These are phyloP conservation scores for Curvularia spicifera DNA, from an alignment of 2,329 filamentous ascomycete genomes.

Conservation along the genomic window DNA sequence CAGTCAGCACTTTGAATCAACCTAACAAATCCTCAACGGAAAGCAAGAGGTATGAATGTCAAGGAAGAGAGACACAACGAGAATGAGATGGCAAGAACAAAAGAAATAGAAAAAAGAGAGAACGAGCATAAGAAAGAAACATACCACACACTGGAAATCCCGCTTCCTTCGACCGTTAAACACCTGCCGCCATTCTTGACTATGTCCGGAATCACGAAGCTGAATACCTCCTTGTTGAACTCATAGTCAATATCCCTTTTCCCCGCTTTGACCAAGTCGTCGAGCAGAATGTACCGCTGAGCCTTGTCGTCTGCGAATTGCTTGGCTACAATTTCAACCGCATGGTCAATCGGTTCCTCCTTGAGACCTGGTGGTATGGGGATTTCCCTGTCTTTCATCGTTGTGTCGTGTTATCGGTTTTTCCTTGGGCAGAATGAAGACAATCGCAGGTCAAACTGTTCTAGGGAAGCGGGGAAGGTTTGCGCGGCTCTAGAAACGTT, in stretches of 20 bases:
- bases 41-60: neutral
- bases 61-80: neutral
- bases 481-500: too few relatives aligned
- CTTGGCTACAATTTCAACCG: slow-evolving; percentile 11
- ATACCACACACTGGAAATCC: slow-evolving; percentile 16
- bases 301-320: slow-evolving; percentile 11
- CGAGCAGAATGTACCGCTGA: slow-evolving; percentile 10
- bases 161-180: slow-evolving; percentile 12
- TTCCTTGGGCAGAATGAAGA: neutral
- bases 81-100: neutral
- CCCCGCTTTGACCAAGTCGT: neutral
- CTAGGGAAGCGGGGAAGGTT: too few relatives aligned
- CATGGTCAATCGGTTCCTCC: slow-evolving; percentile 15
- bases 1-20: neutral
- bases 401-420: neutral
- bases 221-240: slow-evolving; percentile 9
- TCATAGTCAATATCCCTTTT: neutral
- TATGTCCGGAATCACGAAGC: neutral
- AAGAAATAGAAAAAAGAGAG: too few relatives aligned
- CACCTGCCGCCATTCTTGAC: slow-evolving; percentile 7
- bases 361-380: slow-evolving; percentile 7
- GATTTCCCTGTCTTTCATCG: neutral
- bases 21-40: neutral
- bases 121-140: neutral
- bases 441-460: too few relatives aligned